Conservation (phyloP, 768 basidiomycete genomes). For the Crassisporium funariophilum region DNA sequence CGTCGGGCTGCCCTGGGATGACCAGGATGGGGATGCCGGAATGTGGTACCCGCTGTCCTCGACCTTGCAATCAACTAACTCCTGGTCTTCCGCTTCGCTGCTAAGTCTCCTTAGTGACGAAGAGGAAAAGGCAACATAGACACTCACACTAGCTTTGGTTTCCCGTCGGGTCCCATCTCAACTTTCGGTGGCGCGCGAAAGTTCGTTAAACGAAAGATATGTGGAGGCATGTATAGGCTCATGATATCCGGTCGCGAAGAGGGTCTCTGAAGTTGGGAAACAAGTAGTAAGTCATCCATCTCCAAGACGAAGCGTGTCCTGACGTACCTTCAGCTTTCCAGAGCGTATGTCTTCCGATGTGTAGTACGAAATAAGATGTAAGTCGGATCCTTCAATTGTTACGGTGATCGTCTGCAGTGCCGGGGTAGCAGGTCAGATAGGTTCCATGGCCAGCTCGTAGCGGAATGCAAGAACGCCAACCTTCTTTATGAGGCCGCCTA, state of each 20-base stretch:
- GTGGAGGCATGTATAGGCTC: constrained; percentile 69
- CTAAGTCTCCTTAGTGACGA: constrained; percentile 21
- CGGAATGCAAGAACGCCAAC: constrained; percentile 30
- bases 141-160: constrained; percentile 64
- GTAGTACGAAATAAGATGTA: constrained; percentile 86
- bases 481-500: constrained; percentile 82
- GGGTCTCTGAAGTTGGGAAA: constrained; percentile 59
- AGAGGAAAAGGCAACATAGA: background rate
- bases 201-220: constrained; percentile 77
- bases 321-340: constrained; percentile 58
- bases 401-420: constrained; percentile 79
- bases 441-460: background rate
- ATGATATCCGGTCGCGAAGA: constrained; percentile 73
- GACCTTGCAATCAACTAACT: constrained; percentile 47
- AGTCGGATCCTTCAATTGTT: constrained; percentile 73
- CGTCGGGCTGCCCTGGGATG: constrained; percentile 32
- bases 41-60: constrained; percentile 48
- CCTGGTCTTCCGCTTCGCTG: constrained; percentile 48
- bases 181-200: constrained; percentile 85
- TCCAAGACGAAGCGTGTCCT: constrained; percentile 3
- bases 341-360: constrained; percentile 75
- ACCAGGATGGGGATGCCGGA: constrained; percentile 41
- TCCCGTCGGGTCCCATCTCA: constrained; percentile 71
- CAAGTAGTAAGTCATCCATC: too few species aligned
- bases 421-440: background rate